These are phyloP conservation scores for Quercus ilex DNA, from an alignment of 306 rosid species.

Conservation along the genomic window DNA sequence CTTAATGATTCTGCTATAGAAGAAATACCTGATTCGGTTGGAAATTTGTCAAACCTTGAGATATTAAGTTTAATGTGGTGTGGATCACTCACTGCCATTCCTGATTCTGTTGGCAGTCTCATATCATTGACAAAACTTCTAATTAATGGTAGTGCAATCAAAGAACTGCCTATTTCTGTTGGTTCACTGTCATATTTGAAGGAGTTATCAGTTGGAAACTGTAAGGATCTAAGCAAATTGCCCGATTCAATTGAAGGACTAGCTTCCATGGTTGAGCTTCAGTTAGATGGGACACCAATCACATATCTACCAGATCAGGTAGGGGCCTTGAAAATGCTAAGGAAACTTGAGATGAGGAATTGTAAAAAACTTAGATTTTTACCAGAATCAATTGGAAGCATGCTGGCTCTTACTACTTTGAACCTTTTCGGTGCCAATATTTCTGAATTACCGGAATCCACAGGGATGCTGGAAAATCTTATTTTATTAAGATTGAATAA, in stretches of 20 bases:
- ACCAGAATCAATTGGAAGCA: slow-evolving; percentile 51
- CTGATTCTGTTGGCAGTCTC: slow-evolving; percentile 43
- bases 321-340: slow-evolving; percentile 47
- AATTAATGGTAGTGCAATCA: slow-evolving; percentile 19
- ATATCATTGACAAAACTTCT: slow-evolving; percentile 25
- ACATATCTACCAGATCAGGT: slow-evolving; percentile 47
- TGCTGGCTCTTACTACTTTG: slow-evolving; percentile 35
- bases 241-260: slow-evolving; percentile 42
- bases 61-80: slow-evolving; percentile 42
- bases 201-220: slow-evolving; percentile 28
- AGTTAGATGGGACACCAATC: slow-evolving; percentile 47
- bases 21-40: slow-evolving; percentile 47
- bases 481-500: slow-evolving; percentile 28
- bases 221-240: slow-evolving; percentile 27
- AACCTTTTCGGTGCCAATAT: slow-evolving; percentile 31
- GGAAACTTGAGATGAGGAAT: slow-evolving; percentile 43
- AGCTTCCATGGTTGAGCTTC: slow-evolving; percentile 38
- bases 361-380: slow-evolving; percentile 43
- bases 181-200: slow-evolving; percentile 44
- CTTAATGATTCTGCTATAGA: slow-evolving; percentile 37
- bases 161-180: slow-evolving; percentile 47
- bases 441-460: slow-evolving; percentile 46
- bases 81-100: slow-evolving; percentile 41
- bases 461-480: slow-evolving; percentile 53
- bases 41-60: slow-evolving; percentile 51